phyloP scores from a whole-genome alignment of 148 eudicot genomes.

The Fagopyrum esculentum region DNA sequence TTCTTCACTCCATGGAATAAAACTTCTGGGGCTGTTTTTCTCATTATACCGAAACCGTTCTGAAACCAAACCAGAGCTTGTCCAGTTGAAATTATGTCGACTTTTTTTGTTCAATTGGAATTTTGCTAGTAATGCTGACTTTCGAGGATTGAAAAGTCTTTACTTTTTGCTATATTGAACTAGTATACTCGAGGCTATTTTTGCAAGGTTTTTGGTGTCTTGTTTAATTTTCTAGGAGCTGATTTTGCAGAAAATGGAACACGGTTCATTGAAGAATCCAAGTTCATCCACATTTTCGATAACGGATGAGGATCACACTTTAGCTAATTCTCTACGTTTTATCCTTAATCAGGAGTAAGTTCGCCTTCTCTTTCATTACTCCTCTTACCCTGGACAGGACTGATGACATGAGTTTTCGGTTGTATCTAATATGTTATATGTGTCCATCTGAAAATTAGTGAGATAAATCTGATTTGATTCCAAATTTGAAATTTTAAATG shows the following conservation, averaged over 20 bases:
- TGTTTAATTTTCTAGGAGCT: neutral
- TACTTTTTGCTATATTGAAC: neutral
- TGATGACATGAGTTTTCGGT: neutral
- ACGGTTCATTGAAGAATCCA: slow-evolving; percentile 57
- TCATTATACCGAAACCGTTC: too few relatives aligned
- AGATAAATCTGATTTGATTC: neutral
- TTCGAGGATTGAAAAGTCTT: neutral
- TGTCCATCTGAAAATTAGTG: neutral
- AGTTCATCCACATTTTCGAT: slow-evolving; percentile 73
- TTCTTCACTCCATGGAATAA: too few relatives aligned
- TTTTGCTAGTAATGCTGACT: neutral
- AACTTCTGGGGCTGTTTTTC: too few relatives aligned
- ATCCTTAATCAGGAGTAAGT: slow-evolving; percentile 73
- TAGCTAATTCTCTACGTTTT: slow-evolving; percentile 74
- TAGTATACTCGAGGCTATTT: neutral
- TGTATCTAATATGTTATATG: neutral
- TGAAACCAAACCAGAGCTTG: too few relatives aligned
- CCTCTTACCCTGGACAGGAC: neutral
- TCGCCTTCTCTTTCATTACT: neutral
- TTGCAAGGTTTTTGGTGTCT: neutral
- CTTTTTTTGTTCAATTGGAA: neutral
- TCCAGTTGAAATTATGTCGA: neutral
- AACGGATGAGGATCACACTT: slow-evolving; percentile 86
- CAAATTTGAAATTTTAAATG: neutral
- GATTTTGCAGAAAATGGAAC: slow-evolving; percentile 42